Base-by-base conservation (phyloP, 441 rosid species). In the Flueggea neowawraea region DNA sequence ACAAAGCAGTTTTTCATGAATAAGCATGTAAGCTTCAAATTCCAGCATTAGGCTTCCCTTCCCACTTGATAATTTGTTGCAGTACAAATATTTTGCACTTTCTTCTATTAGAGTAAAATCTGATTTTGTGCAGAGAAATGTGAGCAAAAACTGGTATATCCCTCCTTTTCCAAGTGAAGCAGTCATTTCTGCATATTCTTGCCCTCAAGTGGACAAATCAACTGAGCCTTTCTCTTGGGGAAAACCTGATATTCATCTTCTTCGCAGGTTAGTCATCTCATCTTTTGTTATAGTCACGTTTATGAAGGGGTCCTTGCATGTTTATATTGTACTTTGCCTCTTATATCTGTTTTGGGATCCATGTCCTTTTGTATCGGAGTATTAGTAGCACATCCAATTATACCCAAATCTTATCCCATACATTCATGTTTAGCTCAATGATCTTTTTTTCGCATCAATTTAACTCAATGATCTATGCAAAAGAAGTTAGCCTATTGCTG, bases 81-180 rank as follows among this genome's bases (percentile, higher is more conserved):
- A 52, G 48, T 59, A 62, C 54, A 51, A n/a, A 59, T 44, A 16
- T 49, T 31, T 16, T 72, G 50, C 66, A 47, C 51, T 49, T 57
- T 22, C 13, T 65, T 52, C 16, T 52, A 59, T 31, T 69, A 36
- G 41, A 36, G 11, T n/a, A n/a, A 31, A 50, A 65, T 57, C 64
- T 9, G 47, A 65, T 16, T 56, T 53, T 60, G 33, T 66, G 52
- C 73, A 95, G 98, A 88, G 99, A 78, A 95, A 95, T 66, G 96
- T 91, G 72, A 95, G 99, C 91, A 95, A 95, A 82, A 95, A 95
- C 71, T 91, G 98, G 98, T 89, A 95, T 69, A 72, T 91, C 73
- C 97, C 99, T 62, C 60, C 91, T 64, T 95, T 95, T 73, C 98
- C 99, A 13, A 95, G 97, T 70, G 96, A 84, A 72, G 86, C 78